Conservation (phyloP, 805 yeast species). For the Metschnikowia colocasiae region DNA sequence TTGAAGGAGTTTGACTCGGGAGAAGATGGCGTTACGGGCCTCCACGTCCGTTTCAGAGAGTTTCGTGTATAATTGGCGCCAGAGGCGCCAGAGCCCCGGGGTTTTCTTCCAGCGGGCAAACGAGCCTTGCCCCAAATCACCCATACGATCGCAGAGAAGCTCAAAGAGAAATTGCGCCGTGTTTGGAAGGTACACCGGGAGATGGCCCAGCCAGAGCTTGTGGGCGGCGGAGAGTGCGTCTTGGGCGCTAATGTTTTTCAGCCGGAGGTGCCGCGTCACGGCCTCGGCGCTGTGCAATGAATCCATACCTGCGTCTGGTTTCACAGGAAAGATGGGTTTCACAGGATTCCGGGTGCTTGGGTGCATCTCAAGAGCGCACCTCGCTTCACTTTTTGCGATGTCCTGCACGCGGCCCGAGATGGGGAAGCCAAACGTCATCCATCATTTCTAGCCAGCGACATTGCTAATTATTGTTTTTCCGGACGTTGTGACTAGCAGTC, state of each 20-base stretch:
- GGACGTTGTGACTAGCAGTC: too few species aligned
- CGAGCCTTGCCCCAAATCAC: conserved; percentile 41
- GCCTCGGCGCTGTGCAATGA: conserved; percentile 35
- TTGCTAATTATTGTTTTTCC: too few species aligned
- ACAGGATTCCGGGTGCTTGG: not conserved
- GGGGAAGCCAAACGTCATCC: too few species aligned
- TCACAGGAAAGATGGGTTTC: not conserved
- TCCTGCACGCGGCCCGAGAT: not conserved
- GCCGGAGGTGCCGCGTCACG: conserved; percentile 55
- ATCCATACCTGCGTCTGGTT: not conserved
- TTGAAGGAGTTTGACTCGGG: conserved; percentile 27
- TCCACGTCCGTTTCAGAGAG: conserved; percentile 20
- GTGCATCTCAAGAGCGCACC: too few species aligned
- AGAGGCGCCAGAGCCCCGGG: conserved; percentile 48
- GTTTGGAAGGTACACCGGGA: conserved; percentile 51
- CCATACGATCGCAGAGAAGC: conserved; percentile 56
- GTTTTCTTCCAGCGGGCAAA: conserved; percentile 42
- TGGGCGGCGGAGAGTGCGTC: conserved; percentile 38
- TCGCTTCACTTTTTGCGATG: conserved; percentile 1
- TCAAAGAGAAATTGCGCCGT: conserved; percentile 52
- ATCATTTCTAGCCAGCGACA: too few species aligned
- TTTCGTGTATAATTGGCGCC: conserved; percentile 37
- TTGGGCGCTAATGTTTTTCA: conserved; percentile 43
- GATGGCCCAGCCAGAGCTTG: conserved; percentile 29
- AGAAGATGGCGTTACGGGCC: conserved; percentile 39